Conservation (phyloP, 495 filamentous ascomycete species). For the Chaetomium fimeti region DNA sequence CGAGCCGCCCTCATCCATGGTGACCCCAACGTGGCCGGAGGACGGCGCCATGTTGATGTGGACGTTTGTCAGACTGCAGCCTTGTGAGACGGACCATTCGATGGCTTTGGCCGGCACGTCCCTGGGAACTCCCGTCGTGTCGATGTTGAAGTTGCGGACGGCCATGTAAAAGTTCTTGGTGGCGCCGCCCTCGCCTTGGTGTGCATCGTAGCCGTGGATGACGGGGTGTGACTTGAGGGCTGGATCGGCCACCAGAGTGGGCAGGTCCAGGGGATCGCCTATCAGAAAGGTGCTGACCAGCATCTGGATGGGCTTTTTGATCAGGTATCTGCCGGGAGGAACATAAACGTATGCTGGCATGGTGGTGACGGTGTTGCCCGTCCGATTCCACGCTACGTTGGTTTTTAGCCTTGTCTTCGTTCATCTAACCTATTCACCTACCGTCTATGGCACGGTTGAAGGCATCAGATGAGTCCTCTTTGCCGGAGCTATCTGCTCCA, state of each 20-base stretch:
- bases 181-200: conserved; percentile 55
- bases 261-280: conserved; percentile 62
- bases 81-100: conserved; percentile 66
- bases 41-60: conserved; percentile 56
- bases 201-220: conserved; percentile 38
- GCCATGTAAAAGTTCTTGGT: conserved; percentile 75
- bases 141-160: conserved; percentile 70
- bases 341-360: conserved; percentile 60
- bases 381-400: conserved; percentile 34
- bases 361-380: conserved; percentile 50
- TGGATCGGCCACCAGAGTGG: conserved; percentile 60
- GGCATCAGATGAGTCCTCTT: conserved; percentile 63
- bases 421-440: conserved; percentile 23
- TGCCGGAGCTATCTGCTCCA: conserved; percentile 49
- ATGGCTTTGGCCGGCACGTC: conserved; percentile 42
- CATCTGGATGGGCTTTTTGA: conserved; percentile 52
- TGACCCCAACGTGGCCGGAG: conserved; percentile 46
- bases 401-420: neutral
- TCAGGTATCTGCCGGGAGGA: conserved; percentile 55
- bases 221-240: conserved; percentile 28
- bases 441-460: conserved; percentile 61
- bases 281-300: conserved; percentile 46
- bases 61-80: conserved; percentile 63
- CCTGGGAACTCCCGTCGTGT: conserved; percentile 57
- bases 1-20: conserved; percentile 38